Conservation (phyloP, 139 green algal genomes). For the Edaphochlamys debaryana region DNA sequence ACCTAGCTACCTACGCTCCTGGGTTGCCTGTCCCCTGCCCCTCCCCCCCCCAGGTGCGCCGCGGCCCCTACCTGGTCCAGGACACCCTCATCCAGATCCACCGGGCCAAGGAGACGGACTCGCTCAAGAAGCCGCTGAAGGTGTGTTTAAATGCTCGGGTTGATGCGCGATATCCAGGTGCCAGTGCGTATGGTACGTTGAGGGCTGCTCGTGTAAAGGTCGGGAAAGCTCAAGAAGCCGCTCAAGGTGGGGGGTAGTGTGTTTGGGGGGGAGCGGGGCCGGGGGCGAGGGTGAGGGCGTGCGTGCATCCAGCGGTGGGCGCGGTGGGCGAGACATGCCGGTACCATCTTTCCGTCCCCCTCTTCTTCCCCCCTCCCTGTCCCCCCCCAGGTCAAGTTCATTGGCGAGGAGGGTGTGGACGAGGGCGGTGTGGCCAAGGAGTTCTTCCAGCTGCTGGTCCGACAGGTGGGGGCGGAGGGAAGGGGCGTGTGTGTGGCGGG, state of each 20-base stretch:
- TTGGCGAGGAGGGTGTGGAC: slow-evolving; percentile 90
- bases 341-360: no score
- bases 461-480: slow-evolving; percentile 35
- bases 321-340: no score
- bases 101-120: slow-evolving; percentile 58
- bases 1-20: no score
- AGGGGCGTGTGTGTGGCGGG: no score
- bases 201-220: no score
- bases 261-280: background rate
- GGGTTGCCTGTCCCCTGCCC: no score
- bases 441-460: slow-evolving; percentile 89
- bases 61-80: slow-evolving; percentile 75
- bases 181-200: no score
- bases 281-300: no score
- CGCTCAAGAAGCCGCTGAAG: slow-evolving; percentile 78
- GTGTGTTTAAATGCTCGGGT: no score
- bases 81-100: slow-evolving; percentile 88
- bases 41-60: slow-evolving; percentile 65
- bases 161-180: no score
- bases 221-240: background rate
- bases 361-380: background rate
- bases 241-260: background rate
- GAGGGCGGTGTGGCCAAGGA: slow-evolving; percentile 91
- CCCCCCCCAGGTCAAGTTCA: slow-evolving; percentile 70
- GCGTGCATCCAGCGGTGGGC: no score